These are phyloP conservation scores for Hanseniaspora hatyaiensis DNA, from an alignment of 805 yeast genomes.

Conservation along the genomic window DNA sequence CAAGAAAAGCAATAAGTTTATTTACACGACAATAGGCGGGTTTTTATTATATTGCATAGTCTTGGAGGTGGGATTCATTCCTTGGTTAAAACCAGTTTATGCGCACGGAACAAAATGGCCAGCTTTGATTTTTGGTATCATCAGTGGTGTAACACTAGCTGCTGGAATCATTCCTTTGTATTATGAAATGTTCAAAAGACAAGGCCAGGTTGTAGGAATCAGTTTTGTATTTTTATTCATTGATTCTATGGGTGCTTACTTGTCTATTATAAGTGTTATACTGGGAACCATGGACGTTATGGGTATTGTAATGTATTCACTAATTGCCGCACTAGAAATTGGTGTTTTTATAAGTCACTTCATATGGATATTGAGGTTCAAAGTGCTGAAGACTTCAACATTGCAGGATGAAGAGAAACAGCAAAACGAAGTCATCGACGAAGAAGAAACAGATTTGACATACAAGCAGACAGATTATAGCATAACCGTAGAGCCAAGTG, in stretches of 20 bases:
- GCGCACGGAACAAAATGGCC: constrained; percentile 59
- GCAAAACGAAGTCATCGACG: background rate
- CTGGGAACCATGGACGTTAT: constrained; percentile 61
- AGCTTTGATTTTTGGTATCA: constrained; percentile 59
- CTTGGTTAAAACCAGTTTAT: constrained; percentile 53
- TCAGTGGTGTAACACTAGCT: constrained; percentile 66
- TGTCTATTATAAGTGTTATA: constrained; percentile 52
- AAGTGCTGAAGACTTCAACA: constrained; percentile 21
- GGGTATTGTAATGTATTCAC: constrained; percentile 63
- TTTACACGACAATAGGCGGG: background rate
- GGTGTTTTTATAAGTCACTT: constrained; percentile 65
- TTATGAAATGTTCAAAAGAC: constrained; percentile 63
- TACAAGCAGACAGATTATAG: background rate
- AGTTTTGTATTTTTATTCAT: constrained; percentile 65
- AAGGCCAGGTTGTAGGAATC: constrained; percentile 80
- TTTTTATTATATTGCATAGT: constrained; percentile 40
- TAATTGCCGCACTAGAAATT: constrained; percentile 61
- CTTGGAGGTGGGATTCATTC: constrained; percentile 55
- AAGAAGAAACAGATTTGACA: background rate
- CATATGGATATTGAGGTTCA: constrained; percentile 51
- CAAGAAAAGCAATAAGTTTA: constrained; percentile 26
- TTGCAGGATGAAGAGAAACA: background rate
- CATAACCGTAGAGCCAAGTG: too few species aligned
- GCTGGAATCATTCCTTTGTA: constrained; percentile 82
- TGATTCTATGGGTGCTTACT: constrained; percentile 74